Base-by-base conservation (phyloP, 192 early-diverging fungal species). In the Backusella australiensis region DNA sequence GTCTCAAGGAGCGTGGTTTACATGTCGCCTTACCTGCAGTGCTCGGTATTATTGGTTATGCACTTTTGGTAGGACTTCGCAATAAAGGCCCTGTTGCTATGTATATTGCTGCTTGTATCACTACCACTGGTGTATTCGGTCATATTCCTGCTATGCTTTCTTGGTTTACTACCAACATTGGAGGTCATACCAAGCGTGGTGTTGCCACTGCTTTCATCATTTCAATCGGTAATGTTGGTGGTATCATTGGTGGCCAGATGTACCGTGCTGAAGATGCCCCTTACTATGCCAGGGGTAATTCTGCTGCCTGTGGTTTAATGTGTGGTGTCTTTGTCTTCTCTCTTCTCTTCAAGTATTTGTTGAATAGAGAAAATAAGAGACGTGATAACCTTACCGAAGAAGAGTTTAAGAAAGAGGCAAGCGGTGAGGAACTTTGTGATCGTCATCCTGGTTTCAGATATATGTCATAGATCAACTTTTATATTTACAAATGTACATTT, bases 131-230 rank as follows among this genome's bases (percentile, higher is more conserved):
- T 63, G 83, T 87, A 11, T 87, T 86, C 72, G 32, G 89, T 2
- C 85, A 87, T 39, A 81, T 91, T 8, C 89, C 92, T 17, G 80
- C 87, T 21, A 89, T 90, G 85, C 77, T 91, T 59, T 85, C 84
- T 42, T 91, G 90, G 90, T 85, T 90, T 19, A 86, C 91, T 34
- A 93, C 85, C 81, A 92, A 91, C 71, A 78, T 83, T 52, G 90
- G 90, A 46, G 92, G 92, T 7, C 88, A 92, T 66, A 93, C 89
- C 12, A 94, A 94, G 82, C 84, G 90, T 23, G 92, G 76, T 77
- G 82, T 90, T 73, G 89, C 90, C 12, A 83, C 86, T 11, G 93
- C 91, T 63, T 84, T 90, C 68, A 84, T 91, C 49, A 90, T 91
- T 70, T 86, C 86, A 2, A 86, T 90, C 73, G 92, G 90, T 39